phyloP scores from a whole-genome alignment of 2,329 filamentous ascomycete species.

The Fusarium sp. region DNA sequence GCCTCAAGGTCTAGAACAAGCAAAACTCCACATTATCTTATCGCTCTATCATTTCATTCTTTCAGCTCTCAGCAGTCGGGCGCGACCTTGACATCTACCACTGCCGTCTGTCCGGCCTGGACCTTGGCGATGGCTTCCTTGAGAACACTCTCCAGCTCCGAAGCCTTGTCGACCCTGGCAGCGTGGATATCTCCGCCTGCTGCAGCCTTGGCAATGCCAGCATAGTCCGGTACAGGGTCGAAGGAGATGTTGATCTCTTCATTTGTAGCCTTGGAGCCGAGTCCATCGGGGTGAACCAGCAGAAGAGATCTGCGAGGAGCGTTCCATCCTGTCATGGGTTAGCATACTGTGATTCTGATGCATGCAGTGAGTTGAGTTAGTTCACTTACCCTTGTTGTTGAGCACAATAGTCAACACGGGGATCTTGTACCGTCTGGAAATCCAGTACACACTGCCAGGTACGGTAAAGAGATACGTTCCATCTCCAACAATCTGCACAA shows the following conservation, averaged over 20 bases:
- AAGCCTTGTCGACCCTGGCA: constrained; percentile 61
- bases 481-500: constrained; percentile 69
- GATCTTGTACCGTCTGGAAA: constrained; percentile 66
- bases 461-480: constrained; percentile 69
- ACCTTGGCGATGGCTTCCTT: constrained; percentile 65
- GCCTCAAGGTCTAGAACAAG: constrained; percentile 7
- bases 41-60: constrained; percentile 27
- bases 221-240: constrained; percentile 68
- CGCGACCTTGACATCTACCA: constrained; percentile 67
- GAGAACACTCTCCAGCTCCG: constrained; percentile 62
- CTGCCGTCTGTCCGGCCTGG: constrained; percentile 64
- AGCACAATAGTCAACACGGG: constrained; percentile 68
- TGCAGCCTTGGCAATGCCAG: constrained; percentile 72
- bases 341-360: background rate
- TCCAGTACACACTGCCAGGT: constrained; percentile 69
- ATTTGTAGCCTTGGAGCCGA: constrained; percentile 67
- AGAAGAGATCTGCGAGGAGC: constrained; percentile 69
- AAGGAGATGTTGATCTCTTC: constrained; percentile 74
- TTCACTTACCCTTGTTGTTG: constrained; percentile 65
- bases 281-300: constrained; percentile 70
- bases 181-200: constrained; percentile 67
- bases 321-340: constrained; percentile 64
- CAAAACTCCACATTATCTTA: constrained; percentile 12
- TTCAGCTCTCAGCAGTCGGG: constrained; percentile 55
- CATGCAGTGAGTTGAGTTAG: no score